These are phyloP conservation scores for Xylariaceae sp. DNA, from an alignment of 2,329 filamentous ascomycete genomes.

Conservation along the genomic window DNA sequence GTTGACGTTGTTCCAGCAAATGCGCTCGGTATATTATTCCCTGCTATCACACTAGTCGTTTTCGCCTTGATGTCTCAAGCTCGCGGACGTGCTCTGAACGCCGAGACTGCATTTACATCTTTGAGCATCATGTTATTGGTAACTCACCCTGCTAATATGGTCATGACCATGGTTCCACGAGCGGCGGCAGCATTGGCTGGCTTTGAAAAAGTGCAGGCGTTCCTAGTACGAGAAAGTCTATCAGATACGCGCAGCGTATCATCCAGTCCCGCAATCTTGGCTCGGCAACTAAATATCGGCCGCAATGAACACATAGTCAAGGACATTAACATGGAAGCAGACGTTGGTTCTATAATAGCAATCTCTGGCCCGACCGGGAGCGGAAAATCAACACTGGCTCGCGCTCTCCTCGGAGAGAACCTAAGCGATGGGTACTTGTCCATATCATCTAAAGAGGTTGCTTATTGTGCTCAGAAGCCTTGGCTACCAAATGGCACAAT, in stretches of 20 bases:
- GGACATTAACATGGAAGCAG: conserved; percentile 22
- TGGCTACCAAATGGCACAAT: conserved; percentile 37
- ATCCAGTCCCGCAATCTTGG: background rate
- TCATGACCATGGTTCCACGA: conserved; percentile 39
- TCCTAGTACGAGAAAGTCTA: conserved; percentile 23
- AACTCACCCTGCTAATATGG: conserved; percentile 39
- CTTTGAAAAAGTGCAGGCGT: conserved; percentile 37
- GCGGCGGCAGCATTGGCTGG: conserved; percentile 30
- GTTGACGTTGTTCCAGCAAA: conserved; percentile 30
- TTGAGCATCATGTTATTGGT: conserved; percentile 36
- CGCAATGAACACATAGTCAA: background rate
- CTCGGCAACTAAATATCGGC: background rate
- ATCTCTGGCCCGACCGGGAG: conserved; percentile 25
- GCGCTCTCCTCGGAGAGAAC: conserved; percentile 21
- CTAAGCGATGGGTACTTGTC: conserved; percentile 23
- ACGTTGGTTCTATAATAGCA: conserved; percentile 22
- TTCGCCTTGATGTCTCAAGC: conserved; percentile 29
- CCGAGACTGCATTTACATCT: conserved; percentile 38
- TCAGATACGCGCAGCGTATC: conserved; percentile 7
- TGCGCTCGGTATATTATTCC: conserved; percentile 39
- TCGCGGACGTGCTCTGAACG: conserved; percentile 24
- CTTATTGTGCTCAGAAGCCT: conserved; percentile 35
- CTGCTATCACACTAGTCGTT: conserved; percentile 35
- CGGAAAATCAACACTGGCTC: conserved; percentile 27
- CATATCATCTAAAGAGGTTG: conserved; percentile 26